Base-by-base conservation (phyloP, 73 alveolate genomes). In the Paramecium bursaria region DNA sequence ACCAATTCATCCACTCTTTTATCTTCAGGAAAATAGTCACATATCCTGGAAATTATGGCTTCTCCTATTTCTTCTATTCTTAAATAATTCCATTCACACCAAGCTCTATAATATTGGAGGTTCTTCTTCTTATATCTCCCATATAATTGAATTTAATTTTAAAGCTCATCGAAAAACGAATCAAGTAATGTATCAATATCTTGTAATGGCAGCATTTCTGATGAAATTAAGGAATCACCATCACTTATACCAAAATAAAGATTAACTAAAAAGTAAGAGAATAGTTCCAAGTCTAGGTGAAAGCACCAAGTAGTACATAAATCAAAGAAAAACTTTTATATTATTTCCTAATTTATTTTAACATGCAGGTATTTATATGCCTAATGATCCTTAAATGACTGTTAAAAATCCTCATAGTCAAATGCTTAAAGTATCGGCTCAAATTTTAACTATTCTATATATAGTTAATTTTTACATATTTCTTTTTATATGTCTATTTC, bases 61-160 rank as follows among this genome's bases (percentile, higher is more conserved):
- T 79, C 89, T 15, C 89, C 89, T 39, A 79, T 54, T 79, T 79
- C 89, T 26, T 54, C 52, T 51, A 79, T 53, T 42, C 89, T 79
- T 55, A 79, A 54, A 55, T 79, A 79, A 53, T 79, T 79, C 89
- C 89, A 79, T 47, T 79, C 80, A 55, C 89, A 79, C 89, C 89
- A 79, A 10, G 89, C 89, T 52, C 89, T 50, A 35, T 54, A 79
- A 55, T 79, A 79, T 2, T 49, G 22, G 33, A 79, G 33, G 17
- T 79, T 79, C 46, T 79, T 79, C 85, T 79, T 79, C 48, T 53
- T 79, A 14, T 15, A 52, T 23, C 54, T 54, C 17, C 26, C 42
- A 26, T 79, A 79, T 2, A 57, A 39, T 19, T 26, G 26, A 23
- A 53, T 79, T 51, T 48, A 55, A 79, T 33, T 61, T 23, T 42